Conservation (phyloP, 352 stramenopile species). For the Phytophthora boehmeriae region DNA sequence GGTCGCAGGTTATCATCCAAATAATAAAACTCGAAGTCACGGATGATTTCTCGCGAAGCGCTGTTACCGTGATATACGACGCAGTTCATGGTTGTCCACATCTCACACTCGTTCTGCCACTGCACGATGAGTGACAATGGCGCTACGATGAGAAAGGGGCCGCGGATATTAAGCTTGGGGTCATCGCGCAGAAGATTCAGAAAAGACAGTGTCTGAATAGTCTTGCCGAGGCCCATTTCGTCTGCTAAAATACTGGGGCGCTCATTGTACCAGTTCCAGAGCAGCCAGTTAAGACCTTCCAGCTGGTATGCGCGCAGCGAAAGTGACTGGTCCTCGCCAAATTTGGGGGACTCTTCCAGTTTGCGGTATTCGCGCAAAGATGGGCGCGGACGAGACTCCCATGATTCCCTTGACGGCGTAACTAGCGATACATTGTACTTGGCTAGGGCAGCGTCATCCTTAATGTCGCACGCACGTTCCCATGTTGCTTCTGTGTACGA, state of each 20-base stretch:
- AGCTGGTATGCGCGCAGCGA: constrained; percentile 84
- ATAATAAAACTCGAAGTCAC: constrained; percentile 96
- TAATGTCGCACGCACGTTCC: constrained; percentile 87
- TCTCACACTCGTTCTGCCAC: constrained; percentile 99
- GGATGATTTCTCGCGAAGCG: constrained; percentile 92
- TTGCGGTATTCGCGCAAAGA: constrained; percentile 87
- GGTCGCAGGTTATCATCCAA: constrained; percentile 66
- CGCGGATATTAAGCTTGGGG: constrained; percentile 89
- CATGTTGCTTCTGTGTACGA: constrained; percentile 89
- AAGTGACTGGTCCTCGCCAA: constrained; percentile 78
- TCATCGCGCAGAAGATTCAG: constrained; percentile 93
- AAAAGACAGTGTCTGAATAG: constrained; percentile 93
- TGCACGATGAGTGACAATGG: constrained; percentile 98
- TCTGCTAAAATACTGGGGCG: constrained; percentile 88
- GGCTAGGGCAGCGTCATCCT: constrained; percentile 82
- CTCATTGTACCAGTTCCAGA: constrained; percentile 92
- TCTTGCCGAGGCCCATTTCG: constrained; percentile 95
- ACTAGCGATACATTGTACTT: constrained; percentile 66
- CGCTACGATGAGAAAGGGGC: constrained; percentile 98
- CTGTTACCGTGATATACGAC: constrained; percentile 98
- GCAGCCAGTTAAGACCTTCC: constrained; percentile 89
- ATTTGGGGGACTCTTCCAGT: constrained; percentile 76
- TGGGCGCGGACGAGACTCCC: constrained; percentile 64
- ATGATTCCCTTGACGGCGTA: constrained; percentile 67
- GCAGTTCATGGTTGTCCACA: constrained; percentile 99